A percentile compares a stretch with the other conserved stretches of the same genome.
phyloP scores from a whole-genome alignment of 768 basidiomycete species.

The Boletus huronensis region DNA sequence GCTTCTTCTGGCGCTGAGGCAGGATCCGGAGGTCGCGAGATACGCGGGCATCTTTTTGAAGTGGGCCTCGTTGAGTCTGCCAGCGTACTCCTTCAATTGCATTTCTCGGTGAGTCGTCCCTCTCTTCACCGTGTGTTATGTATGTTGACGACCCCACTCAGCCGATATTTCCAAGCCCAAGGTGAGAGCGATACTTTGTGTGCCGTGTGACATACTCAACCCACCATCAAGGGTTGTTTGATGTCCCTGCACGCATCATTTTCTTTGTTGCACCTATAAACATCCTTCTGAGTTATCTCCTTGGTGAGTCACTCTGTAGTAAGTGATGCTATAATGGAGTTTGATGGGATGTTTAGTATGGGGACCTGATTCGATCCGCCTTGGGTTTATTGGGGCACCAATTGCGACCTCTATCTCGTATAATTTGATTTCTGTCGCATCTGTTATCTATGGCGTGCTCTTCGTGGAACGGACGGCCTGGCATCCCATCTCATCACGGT shows the following conservation, averaged over 20 bases:
- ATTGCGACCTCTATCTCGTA: conserved; percentile 85
- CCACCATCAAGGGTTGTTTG: conserved; percentile 61
- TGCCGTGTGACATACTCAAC: conserved; percentile 20
- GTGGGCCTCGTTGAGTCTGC: conserved; percentile 74
- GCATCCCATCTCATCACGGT: conserved; percentile 68
- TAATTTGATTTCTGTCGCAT: conserved; percentile 68
- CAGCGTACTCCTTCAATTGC: conserved; percentile 59
- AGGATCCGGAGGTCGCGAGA: conserved; percentile 79
- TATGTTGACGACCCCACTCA: conserved; percentile 45
- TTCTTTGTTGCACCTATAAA: conserved; percentile 82
- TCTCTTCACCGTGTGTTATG: conserved; percentile 9
- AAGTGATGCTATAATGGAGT: background rate
- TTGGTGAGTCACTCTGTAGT: conserved; percentile 47
- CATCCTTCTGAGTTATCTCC: conserved; percentile 72
- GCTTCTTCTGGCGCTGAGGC: conserved; percentile 66
- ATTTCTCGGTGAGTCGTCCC: conserved; percentile 39
- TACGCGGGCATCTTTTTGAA: conserved; percentile 71
- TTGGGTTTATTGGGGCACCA: conserved; percentile 93
- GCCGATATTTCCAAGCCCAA: conserved; percentile 69
- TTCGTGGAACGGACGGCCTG: conserved; percentile 74
- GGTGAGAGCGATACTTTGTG: conserved; percentile 43
- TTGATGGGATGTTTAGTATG: conserved; percentile 74
- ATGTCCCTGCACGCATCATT: conserved; percentile 81
- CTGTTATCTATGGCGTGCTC: conserved; percentile 59
- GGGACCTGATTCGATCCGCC: conserved; percentile 75